Percentiles rank a stretch among this genome's conserved stretches.
phyloP scores from a whole-genome alignment of 768 basidiomycete genomes.

The Calocera cornea region DNA sequence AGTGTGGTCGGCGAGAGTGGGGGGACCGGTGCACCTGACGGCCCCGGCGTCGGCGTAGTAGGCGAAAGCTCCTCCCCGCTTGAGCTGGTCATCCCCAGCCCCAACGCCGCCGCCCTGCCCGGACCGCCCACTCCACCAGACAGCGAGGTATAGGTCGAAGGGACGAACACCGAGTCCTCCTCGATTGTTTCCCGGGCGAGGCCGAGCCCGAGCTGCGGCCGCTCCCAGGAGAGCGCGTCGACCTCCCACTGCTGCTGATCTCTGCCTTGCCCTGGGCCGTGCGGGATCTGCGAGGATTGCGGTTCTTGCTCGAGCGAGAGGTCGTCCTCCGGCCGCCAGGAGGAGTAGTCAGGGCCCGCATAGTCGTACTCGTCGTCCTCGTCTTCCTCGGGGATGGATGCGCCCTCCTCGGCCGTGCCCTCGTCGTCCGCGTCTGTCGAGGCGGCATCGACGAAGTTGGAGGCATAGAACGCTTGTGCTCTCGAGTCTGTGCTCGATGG shows the following conservation, averaged over 20 bases:
- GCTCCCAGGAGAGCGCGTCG: background rate
- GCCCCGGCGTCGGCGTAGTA: background rate
- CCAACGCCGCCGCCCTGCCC: background rate
- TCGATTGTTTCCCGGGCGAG: background rate
- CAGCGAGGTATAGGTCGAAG: background rate
- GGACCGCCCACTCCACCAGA: background rate
- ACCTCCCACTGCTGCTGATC: background rate
- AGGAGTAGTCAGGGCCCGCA: background rate
- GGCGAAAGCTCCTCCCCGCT: background rate
- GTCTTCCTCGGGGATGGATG: background rate
- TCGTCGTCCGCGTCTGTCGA: background rate
- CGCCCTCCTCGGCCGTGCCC: background rate
- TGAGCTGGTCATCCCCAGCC: background rate
- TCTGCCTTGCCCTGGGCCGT: too few species aligned
- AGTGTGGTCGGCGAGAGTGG: too few species aligned
- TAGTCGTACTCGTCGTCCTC: background rate
- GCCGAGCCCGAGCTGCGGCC: background rate
- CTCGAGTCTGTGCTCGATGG: background rate
- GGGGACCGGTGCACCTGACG: too few species aligned
- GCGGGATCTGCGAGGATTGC: too few species aligned
- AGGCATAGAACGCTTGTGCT: background rate
- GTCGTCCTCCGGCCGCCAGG: background rate
- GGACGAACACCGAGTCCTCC: constrained; percentile 3
- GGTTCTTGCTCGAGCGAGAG: too few species aligned
- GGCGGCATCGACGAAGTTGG: background rate